phyloP scores from a whole-genome alignment of 2,329 filamentous ascomycete species.

The Cephalotrichum gorgonifer region DNA sequence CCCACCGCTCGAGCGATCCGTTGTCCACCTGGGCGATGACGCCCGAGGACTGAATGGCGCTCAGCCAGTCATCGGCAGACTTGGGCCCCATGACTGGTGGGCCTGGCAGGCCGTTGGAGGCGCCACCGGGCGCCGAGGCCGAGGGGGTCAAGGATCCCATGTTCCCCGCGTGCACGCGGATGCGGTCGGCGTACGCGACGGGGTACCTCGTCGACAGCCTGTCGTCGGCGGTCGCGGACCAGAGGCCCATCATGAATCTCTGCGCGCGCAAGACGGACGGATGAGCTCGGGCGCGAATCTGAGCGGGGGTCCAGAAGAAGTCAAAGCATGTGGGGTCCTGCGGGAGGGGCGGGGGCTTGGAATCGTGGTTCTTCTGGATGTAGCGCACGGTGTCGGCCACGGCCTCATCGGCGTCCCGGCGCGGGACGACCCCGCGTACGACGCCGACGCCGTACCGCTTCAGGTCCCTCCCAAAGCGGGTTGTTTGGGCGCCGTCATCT shows the following conservation, averaged over 20 bases:
- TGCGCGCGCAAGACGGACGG: conserved; percentile 53
- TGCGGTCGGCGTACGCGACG: conserved; percentile 57
- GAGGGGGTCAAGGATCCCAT: conserved; percentile 28
- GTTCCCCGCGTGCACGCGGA: conserved; percentile 51
- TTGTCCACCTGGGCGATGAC: conserved; percentile 60
- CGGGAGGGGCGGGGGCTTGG: conserved; percentile 36
- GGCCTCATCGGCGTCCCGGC: conserved; percentile 42
- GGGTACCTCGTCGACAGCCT: conserved; percentile 50
- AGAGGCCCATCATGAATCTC: conserved; percentile 55
- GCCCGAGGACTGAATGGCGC: conserved; percentile 30
- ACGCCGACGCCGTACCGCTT: conserved; percentile 53
- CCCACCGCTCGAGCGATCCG: conserved; percentile 63
- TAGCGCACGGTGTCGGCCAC: conserved; percentile 52
- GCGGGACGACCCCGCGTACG: conserved; percentile 52
- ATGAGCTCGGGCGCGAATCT: conserved; percentile 57
- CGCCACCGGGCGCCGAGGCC: conserved; percentile 15
- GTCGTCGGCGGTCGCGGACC: conserved; percentile 46
- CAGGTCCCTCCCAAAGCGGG: conserved; percentile 4
- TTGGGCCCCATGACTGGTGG: conserved; percentile 11
- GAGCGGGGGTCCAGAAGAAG: conserved; percentile 63
- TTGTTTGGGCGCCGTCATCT: conserved; percentile 20
- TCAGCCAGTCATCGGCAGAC: conserved; percentile 26
- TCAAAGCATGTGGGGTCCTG: conserved; percentile 62
- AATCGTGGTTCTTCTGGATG: conserved; percentile 3
- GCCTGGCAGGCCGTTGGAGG: conserved; percentile 4